Conservation (phyloP, 345 rosid genomes). For the Corchorus capsularis region DNA sequence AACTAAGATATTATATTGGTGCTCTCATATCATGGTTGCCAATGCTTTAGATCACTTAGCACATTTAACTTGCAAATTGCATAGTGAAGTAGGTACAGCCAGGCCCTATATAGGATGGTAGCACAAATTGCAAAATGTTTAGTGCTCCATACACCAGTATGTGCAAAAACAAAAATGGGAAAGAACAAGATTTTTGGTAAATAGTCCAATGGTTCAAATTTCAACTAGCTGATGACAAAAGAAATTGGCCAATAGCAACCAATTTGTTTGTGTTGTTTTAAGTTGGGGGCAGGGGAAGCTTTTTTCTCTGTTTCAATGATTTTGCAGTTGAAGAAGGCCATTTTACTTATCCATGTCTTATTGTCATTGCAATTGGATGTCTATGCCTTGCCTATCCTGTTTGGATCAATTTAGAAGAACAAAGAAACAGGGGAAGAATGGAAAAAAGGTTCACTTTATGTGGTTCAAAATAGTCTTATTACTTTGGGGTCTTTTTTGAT, state of each 20-base stretch:
- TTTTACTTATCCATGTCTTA: background rate
- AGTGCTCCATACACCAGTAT: background rate
- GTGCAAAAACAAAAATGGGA: background rate
- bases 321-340: background rate
- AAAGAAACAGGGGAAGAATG: background rate
- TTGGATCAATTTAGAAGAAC: background rate
- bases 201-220: background rate
- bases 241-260: background rate
- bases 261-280: background rate
- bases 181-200: background rate
- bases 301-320: background rate
- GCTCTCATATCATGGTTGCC: conserved; percentile 7
- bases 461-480: no score
- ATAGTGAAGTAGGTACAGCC: background rate
- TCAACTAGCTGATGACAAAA: background rate
- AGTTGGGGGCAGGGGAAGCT: background rate
- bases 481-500: no score
- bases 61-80: background rate
- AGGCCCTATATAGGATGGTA: background rate
- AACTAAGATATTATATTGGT: background rate
- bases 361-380: background rate
- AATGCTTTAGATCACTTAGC: background rate
- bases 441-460: background rate
- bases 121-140: background rate
- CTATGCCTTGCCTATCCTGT: background rate